Evolutionary conservation across 208 protist genomes (phyloP), one percentile per base, ranked within the genome.

Genomic region (Trypanosoma avium): DNA sequence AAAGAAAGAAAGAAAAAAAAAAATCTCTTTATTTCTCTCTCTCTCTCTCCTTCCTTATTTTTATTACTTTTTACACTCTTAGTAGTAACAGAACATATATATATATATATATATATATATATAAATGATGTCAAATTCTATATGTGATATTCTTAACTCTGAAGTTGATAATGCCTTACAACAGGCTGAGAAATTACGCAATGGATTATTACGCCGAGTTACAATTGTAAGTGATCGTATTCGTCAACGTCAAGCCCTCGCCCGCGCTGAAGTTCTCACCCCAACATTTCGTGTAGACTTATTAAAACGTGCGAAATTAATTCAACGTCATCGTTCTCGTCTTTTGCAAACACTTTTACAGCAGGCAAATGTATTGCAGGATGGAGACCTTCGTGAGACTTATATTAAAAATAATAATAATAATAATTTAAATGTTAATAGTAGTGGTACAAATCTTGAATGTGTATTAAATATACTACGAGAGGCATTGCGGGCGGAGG

Each of bases 261-360:
- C 58, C 6, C 57, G 66, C 1, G 57, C 58, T 0, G 66, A 72
- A 38, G 35, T 33, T 12, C 66, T 72, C 21, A 32, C 33, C n/a
- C 57, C 55, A 30, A 19, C 13, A 12, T 61, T 62, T 22, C 66
- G 66, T 19, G 57, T 50, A 6, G 61, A 77, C 13, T 52, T 81
- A 9, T 40, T 84, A 30, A 59, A 52, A 7, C 61, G 60, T 17
- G 77, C 64, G 1, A 26, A 52, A 12, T 58, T 59, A 15, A 52
- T 87, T 47, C 81, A 87, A 40, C 66, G 70, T 8, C 59, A 54
- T 19, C 81, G 81, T 15, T 58, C 40, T 15, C 50, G 66, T 10
- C 36, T 84, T 19, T 61, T 81, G 27, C 66, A 79, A 57, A 67
- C 63, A 26, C 65, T 87, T 8, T 75, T 74, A 53, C 62, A 52